Conservation (phyloP, 352 stramenopile genomes). For the Halophytophthora batemanensis region DNA sequence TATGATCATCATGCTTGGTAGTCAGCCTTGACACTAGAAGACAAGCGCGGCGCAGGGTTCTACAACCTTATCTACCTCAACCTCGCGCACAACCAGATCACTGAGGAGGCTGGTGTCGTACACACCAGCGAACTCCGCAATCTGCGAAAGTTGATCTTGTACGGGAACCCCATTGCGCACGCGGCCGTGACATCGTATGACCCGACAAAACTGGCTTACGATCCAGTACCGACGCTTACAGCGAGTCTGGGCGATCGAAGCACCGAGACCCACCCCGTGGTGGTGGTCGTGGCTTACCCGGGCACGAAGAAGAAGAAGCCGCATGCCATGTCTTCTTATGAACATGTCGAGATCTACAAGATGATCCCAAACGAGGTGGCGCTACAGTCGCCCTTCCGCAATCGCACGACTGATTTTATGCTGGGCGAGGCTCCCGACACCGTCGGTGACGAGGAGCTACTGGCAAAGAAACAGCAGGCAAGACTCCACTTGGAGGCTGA, state of each 20-base stretch:
- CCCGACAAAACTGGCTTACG: slow-evolving; percentile 60
- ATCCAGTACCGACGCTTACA: slow-evolving; percentile 61
- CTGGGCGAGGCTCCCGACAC: slow-evolving; percentile 18
- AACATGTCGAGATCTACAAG: slow-evolving; percentile 83
- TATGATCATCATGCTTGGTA: background rate
- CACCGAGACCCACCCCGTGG: slow-evolving; percentile 24
- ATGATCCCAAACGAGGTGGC: slow-evolving; percentile 67
- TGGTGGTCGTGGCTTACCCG: slow-evolving; percentile 59
- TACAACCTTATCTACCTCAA: slow-evolving; percentile 73
- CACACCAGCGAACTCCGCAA: slow-evolving; percentile 45
- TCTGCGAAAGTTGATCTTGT: slow-evolving; percentile 69
- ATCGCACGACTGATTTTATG: slow-evolving; percentile 44
- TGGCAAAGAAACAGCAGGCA: slow-evolving; percentile 24
- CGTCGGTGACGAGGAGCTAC: slow-evolving; percentile 19
- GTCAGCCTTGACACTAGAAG: slow-evolving; percentile 48
- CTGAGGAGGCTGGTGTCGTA: slow-evolving; percentile 43
- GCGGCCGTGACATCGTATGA: slow-evolving; percentile 62
- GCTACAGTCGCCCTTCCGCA: slow-evolving; percentile 53
- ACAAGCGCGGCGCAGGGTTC: slow-evolving; percentile 63
- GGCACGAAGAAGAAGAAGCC: slow-evolving; percentile 65
- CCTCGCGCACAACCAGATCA: slow-evolving; percentile 67
- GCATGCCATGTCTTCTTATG: slow-evolving; percentile 41
- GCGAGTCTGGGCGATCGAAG: slow-evolving; percentile 29
- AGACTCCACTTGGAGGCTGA: background rate
- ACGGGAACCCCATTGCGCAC: slow-evolving; percentile 68